Percentiles rank a stretch among this genome's conserved stretches.
These are phyloP conservation scores for Hypholoma sublateritium DNA, from an alignment of 768 basidiomycete species.

Conservation along the genomic window DNA sequence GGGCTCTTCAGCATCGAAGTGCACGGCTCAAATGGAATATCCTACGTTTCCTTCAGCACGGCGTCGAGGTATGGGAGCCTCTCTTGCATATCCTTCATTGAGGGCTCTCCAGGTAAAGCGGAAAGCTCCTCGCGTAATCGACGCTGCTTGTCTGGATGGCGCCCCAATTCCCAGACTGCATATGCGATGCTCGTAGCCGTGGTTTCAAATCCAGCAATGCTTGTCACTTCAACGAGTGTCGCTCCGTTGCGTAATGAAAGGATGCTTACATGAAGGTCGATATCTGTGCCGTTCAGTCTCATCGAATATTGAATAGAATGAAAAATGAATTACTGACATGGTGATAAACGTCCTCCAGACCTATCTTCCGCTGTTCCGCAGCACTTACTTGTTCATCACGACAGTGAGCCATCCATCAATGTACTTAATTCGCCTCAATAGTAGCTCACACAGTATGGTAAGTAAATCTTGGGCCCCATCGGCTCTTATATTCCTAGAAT, in stretches of 20 bases:
- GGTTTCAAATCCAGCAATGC: conserved; percentile 3
- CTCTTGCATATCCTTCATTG: not conserved
- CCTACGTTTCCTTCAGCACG: conserved; percentile 1
- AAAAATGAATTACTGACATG: not conserved
- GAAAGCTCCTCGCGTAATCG: not conserved
- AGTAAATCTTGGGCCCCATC: not conserved
- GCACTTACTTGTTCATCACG: not conserved
- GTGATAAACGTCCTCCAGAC: not conserved
- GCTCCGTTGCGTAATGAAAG: too few relatives aligned
- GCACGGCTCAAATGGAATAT: not conserved
- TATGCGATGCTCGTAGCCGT: not conserved
- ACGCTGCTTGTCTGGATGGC: conserved; percentile 1
- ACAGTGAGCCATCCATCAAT: too few relatives aligned
- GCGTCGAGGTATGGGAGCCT: conserved; percentile 1
- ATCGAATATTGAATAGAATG: not conserved
- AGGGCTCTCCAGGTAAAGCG: not conserved
- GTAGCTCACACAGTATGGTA: not conserved
- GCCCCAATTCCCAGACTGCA: conserved; percentile 4
- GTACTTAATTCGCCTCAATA: too few relatives aligned
- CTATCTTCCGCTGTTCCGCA: not conserved
- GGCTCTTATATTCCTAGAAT: not conserved
- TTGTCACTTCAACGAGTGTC: not conserved
- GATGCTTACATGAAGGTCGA: conserved; percentile 1
- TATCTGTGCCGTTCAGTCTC: not conserved
- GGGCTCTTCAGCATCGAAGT: not conserved